A percentile compares a stretch with the other conserved stretches of the same genome.
Evolutionary conservation across 2,329 filamentous ascomycete species (phyloP).

Genomic region (Xylariaceae sp.): DNA sequence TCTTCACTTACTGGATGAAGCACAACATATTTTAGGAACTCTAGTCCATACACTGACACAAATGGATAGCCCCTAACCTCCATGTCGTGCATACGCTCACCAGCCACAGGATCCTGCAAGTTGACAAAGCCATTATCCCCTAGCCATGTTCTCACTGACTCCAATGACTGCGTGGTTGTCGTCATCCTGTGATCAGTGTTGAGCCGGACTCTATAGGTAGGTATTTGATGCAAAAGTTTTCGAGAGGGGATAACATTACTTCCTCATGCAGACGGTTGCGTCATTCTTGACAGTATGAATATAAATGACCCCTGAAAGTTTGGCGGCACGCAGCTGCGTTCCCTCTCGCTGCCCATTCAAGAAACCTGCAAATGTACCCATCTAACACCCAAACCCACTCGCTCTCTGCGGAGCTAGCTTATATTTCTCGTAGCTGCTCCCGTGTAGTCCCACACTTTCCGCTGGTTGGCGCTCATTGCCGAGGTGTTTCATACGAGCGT

Average conservation of each 20-base stretch:
- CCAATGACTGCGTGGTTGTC: neutral
- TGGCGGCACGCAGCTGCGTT: too few species aligned
- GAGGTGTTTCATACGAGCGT: too few species aligned
- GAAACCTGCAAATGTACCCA: too few species aligned
- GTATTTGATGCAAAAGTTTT: neutral
- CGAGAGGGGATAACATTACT: neutral
- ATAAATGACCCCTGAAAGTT: neutral
- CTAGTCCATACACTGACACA: neutral
- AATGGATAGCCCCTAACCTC: neutral
- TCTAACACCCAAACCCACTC: too few species aligned
- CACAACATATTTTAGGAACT: neutral
- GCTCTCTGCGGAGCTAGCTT: too few species aligned
- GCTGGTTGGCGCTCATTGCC: too few species aligned
- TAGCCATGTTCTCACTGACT: neutral
- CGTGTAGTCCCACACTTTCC: too few species aligned
- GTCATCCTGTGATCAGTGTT: neutral
- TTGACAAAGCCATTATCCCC: neutral
- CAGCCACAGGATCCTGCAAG: neutral
- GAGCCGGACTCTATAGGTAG: neutral
- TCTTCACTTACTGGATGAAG: too few species aligned
- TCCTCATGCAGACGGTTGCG: neutral
- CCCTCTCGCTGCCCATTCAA: too few species aligned
- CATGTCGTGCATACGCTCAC: neutral
- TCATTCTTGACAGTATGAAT: neutral
- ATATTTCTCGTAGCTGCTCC: too few species aligned